Evolutionary conservation across 2,329 filamentous ascomycete species (phyloP), one percentile per base, ranked within the genome.

Genomic region (Fusarium floridanum): DNA sequence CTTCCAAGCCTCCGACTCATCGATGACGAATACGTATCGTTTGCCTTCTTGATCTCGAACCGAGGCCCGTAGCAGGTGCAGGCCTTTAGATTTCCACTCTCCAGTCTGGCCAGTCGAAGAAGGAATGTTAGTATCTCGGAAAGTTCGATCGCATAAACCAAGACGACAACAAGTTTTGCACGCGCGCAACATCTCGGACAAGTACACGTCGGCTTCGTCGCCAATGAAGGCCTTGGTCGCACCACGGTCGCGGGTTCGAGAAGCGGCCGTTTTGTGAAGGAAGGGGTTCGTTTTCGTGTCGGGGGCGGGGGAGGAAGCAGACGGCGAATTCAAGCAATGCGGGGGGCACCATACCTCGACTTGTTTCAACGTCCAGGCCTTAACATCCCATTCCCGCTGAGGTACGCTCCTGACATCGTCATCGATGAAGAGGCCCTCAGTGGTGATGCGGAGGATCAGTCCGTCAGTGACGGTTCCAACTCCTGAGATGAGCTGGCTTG

Each of bases 321-420:
- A 78, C 43, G 82, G 83, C 76, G 83, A 81, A 80, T 85, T 85
- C 81, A 89, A 85, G 82, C 85, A 90, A 82, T 92, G 90, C 79
- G 90, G 88, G 80, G 91, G 90, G 81, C 92, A 95, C 91, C 93
- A 94, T 86, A 97, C 92, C 89, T 98, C 97, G 83, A 97, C 91
- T 75, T 93, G 86, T 85, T 97, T 98, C 84, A 99, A 90, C 50
- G 95, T 98, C 97, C 97, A 98, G 29, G 96, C 95, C 84, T 98
- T 98, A 80, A 98, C 91, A 82, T 99, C 97, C 97, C 97, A 99
- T 85, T 99, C 97, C 69, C 97, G 91, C 84, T 98, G 95, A n/a
- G 94, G 92, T 17, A 98, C 94, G 71, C 92, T 91, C 53, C 95
- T 92, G 62, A 98, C 90, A 82, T 98, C 97, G 82, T 99, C 97